Base-by-base conservation (phyloP, 495 filamentous ascomycete genomes). In the Rostrohypoxylon terebratum region DNA sequence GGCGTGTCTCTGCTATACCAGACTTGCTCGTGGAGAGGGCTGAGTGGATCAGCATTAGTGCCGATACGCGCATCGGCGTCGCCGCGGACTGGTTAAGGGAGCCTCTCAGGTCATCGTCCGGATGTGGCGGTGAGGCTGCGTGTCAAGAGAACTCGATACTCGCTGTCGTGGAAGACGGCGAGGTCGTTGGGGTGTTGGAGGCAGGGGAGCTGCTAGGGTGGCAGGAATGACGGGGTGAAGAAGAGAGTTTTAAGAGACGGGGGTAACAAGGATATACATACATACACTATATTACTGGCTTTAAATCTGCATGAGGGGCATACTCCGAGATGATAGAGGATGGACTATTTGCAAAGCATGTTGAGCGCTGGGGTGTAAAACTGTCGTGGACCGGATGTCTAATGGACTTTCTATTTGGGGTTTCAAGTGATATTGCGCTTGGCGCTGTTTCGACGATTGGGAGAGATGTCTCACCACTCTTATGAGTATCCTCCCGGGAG, bases 21-120 rank as follows among this genome's bases (percentile, higher is more conserved):
- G 79, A 82, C 63, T 60, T 86, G 45, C 65, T 83, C 48, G 80
- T 81, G 1, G 71, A 75, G 1, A 63, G 75, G 34, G 73, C 68
- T 5, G 81, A 84, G 10, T 86, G 84, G 75, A 75, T 88, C n/a
- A 75, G 73, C n/a, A 77, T 87, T 0, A 74, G 77, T 7, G 81
- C 78, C 10, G 79, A 83, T 20, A 82, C 80, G 16, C 80, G 77
- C 18, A 70, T 86, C 13, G 63, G 71, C 6, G 68, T 80, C 25
- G 85, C 84, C 13, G 78, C 73, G 31, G 79, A 82, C 44, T 83
- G 81, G 81, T 66, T 87, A 3, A 34, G 61, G 31, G 78, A 64
- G 9, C 60, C 54, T 14, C 60, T 75, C 0, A 73, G 77, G 72
- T 66, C 71, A 4, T 66, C 71, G 6, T 65, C 74, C 7, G 78